Conservation (phyloP, 73 alveolate genomes). For the Uronychia binucleata region DNA sequence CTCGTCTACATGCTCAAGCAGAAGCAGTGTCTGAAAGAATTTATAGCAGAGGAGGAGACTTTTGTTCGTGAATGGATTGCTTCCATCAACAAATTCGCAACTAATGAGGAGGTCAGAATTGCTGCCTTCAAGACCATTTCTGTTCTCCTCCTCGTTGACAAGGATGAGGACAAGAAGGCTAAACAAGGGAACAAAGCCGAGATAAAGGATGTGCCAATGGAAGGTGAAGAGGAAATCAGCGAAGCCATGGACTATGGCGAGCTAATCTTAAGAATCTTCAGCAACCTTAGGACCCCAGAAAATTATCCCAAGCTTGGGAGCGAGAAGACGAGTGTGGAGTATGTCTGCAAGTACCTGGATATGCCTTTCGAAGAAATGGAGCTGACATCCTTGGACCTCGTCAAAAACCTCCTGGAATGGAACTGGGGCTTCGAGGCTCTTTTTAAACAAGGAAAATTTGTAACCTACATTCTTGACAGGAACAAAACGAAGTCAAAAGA, state of each 20-base stretch:
- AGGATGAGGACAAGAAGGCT: conserved; percentile 15
- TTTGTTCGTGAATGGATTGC: conserved; percentile 16
- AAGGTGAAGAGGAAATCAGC: not conserved
- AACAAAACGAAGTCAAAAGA: conserved; percentile 10
- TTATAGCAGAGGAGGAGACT: conserved; percentile 8
- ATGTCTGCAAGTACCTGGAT: conserved; percentile 12
- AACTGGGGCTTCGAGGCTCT: conserved; percentile 44
- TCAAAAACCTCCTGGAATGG: conserved; percentile 29
- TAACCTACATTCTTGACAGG: conserved; percentile 19
- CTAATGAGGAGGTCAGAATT: conserved; percentile 13
- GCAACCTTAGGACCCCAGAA: conserved; percentile 20
- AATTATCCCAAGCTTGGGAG: conserved; percentile 41
- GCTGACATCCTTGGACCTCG: conserved; percentile 6
- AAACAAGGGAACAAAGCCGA: conserved; percentile 29
- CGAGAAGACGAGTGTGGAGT: conserved; percentile 20
- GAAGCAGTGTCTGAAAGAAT: conserved; percentile 17
- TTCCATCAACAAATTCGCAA: not conserved
- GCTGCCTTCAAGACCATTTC: conserved; percentile 7
- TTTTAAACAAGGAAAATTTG: conserved; percentile 13
- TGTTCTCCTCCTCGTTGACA: not conserved
- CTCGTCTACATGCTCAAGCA: conserved; percentile 27
- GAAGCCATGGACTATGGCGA: not conserved
- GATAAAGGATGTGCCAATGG: not conserved
- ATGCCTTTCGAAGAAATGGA: conserved; percentile 36
- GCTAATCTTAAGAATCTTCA: not conserved